A percentile compares a stretch with the other conserved stretches of the same genome.
phyloP scores from a whole-genome alignment of 768 basidiomycete genomes.

The Exsudoporus frostii region DNA sequence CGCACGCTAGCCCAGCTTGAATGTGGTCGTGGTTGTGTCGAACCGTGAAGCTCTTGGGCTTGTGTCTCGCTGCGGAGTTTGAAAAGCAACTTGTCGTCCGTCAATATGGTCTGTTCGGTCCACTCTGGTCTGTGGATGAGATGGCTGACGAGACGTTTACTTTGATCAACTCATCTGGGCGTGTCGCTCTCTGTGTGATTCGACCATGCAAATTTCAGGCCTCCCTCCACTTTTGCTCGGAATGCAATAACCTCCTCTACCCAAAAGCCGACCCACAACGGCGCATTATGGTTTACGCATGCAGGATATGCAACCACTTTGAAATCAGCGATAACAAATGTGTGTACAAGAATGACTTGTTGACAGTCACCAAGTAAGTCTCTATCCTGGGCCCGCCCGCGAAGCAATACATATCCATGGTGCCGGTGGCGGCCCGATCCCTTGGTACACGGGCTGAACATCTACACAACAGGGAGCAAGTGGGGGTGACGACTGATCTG shows the following conservation, averaged over 20 bases:
- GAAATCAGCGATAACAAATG: conserved; percentile 85
- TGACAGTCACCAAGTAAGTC: conserved; percentile 87
- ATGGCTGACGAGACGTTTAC: conserved; percentile 16
- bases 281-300: conserved; percentile 84
- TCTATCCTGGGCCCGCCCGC: background rate
- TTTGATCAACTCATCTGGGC: background rate
- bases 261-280: conserved; percentile 88
- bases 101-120: conserved; percentile 27
- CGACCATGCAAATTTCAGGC: conserved; percentile 43
- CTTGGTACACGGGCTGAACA: background rate
- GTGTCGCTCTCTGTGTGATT: background rate
- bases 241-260: conserved; percentile 94
- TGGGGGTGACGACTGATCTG: conserved; percentile 86
- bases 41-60: background rate
- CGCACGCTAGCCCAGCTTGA: background rate
- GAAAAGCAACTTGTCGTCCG: conserved; percentile 20
- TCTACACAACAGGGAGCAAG: conserved; percentile 68
- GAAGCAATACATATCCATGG: background rate
- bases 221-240: conserved; percentile 86
- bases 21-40: background rate
- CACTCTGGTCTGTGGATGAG: conserved; percentile 1
- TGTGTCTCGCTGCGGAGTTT: conserved; percentile 22
- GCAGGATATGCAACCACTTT: conserved; percentile 85
- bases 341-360: conserved; percentile 90
- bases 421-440: conserved; percentile 14